Evolutionary conservation across 306 rosid genomes (phyloP), one percentile per base, ranked within the genome.

Genomic region (Castanea crenata): DNA sequence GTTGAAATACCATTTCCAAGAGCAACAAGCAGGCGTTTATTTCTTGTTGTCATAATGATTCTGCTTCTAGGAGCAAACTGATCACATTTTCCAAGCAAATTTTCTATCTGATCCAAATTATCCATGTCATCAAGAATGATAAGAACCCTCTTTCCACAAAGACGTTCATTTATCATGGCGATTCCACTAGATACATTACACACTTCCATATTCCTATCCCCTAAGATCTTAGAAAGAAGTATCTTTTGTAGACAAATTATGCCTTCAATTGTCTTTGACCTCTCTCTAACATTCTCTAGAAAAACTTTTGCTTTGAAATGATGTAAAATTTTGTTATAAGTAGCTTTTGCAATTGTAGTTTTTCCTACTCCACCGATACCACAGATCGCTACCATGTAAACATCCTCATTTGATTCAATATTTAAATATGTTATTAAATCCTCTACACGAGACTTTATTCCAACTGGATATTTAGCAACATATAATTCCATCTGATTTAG

Each of bases 21-120:
- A 4, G 10, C 8, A 6, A 34, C 27, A 7, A 15, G 20, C 74
- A 44, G 15, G 63, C 46, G 44, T 10, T 78, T 19, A n/a, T 69
- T 21, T 56, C 75, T 77, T 29, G 81, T 77, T 23, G 74, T 65
- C 6, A 52, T 6, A 27, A 77, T 51, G 38, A 77, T 77, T 77
- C 67, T 52, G 35, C 80, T 77, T 52, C 80, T 67, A 0, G 13
- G 0, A 18, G 74, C 74, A n/a, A 77, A 67, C 44, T 20, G 54
- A 65, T 54, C 51, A 27, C 3, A 20, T 1, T 55, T 23, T 13
- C 72, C 75, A 0, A 65, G 56, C 21, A 77, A 67, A 6, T 7
- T 16, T 32, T 55, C 38, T 35, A 77, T 13, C 0, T 77, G 74
- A 1, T 68, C 25, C 5, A 52, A 20, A 16, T 52, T 41, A 34